phyloP scores from a whole-genome alignment of 805 yeast species.

The Kazachstania kunashirensis region DNA sequence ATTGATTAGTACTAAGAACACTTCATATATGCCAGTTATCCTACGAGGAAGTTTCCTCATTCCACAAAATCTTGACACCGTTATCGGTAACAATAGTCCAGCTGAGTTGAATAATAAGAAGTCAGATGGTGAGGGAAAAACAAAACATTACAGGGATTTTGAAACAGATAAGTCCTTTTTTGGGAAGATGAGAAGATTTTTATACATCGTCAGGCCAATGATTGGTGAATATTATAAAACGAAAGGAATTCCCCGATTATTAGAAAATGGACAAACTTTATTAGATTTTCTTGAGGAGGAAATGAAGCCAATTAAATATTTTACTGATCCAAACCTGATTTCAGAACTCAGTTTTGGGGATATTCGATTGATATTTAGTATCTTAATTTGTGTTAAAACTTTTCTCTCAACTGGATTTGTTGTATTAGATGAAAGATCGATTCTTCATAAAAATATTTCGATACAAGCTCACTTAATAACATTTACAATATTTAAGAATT shows the following conservation, averaged over 20 bases:
- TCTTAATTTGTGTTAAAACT: slow-evolving; percentile 5
- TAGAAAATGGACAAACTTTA: background rate
- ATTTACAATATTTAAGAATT: slow-evolving; percentile 10
- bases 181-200: slow-evolving; percentile 11
- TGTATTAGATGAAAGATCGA: slow-evolving; percentile 7
- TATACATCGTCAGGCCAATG: slow-evolving; percentile 16
- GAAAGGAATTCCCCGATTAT: slow-evolving; percentile 9
- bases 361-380: background rate
- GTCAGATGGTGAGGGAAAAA: no score
- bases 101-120: no score
- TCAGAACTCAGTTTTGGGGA: slow-evolving; percentile 3
- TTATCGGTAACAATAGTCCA: no score
- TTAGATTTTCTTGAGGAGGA: slow-evolving; percentile 8
- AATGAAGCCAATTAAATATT: slow-evolving; percentile 10
- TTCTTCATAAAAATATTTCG: slow-evolving; percentile 6
- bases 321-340: slow-evolving; percentile 6
- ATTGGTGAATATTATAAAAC: slow-evolving; percentile 6
- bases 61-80: no score
- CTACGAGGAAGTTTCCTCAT: no score
- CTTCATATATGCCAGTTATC: no score
- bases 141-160: background rate
- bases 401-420: slow-evolving; percentile 13
- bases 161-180: slow-evolving; percentile 3
- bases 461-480: slow-evolving; percentile 11
- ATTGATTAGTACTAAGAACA: background rate